Conservation (phyloP, 163 green algal species). For the Chloromonas sp. region DNA sequence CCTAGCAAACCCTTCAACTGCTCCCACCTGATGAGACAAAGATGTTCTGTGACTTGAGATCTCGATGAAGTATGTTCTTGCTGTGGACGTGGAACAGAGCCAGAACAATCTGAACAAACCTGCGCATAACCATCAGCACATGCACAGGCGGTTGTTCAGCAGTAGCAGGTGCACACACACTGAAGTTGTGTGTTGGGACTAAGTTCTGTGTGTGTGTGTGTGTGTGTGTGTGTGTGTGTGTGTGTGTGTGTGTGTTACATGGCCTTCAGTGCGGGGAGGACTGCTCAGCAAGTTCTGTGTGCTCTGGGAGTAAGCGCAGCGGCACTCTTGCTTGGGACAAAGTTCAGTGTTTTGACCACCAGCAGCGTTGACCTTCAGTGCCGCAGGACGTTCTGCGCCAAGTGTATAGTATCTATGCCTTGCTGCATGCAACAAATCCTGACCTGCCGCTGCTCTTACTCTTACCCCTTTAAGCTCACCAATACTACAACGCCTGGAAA, state of each 20-base stretch:
- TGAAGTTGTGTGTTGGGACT: not conserved
- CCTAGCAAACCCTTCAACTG: not conserved
- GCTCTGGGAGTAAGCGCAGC: too few species aligned
- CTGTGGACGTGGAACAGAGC: slow-evolving; percentile 59
- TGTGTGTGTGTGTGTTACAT: not conserved
- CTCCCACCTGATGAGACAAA: slow-evolving; percentile 48
- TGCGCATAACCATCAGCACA: slow-evolving; percentile 12
- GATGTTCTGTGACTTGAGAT: slow-evolving; percentile 71
- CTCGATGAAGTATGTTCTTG: slow-evolving; percentile 59
- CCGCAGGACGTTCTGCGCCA: too few species aligned
- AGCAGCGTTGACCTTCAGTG: too few species aligned
- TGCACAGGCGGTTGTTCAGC: not conserved
- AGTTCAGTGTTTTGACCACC: too few species aligned
- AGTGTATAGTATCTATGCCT: too few species aligned
- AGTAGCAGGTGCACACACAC: not conserved
- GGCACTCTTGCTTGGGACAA: too few species aligned
- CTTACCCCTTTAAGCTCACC: too few species aligned
- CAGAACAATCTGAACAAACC: slow-evolving; percentile 61
- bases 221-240: not conserved
- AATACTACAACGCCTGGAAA: too few species aligned
- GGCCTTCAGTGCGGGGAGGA: not conserved
- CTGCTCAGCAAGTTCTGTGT: too few species aligned
- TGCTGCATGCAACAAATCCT: too few species aligned
- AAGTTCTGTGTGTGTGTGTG: not conserved
- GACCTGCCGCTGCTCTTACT: too few species aligned